phyloP scores from a whole-genome alignment of 2,329 filamentous ascomycete species.

The Didymella keratinophila region DNA sequence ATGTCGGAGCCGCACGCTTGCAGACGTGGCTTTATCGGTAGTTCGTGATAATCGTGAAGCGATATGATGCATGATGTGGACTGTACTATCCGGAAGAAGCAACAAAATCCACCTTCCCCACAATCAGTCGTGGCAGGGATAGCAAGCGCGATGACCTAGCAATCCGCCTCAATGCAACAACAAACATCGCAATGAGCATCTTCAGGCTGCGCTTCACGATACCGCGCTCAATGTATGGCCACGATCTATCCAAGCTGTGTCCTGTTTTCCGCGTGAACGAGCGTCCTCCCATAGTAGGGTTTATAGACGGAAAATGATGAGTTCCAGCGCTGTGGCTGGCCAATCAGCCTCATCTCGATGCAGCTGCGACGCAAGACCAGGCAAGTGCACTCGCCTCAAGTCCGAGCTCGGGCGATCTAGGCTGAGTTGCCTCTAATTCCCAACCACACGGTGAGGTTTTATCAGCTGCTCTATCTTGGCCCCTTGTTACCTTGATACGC shows the following conservation, averaged over 20 bases:
- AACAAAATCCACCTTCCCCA: constrained; percentile 24
- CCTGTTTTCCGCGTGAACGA: constrained; percentile 38
- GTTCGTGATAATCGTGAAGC: constrained; percentile 28
- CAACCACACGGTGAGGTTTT: constrained; percentile 34
- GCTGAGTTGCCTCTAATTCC: constrained; percentile 25
- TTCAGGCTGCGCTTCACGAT: constrained; percentile 11
- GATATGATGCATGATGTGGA: constrained; percentile 32
- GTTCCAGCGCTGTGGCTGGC: constrained; percentile 17
- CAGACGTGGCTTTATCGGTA: constrained; percentile 36
- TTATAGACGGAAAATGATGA: constrained; percentile 15
- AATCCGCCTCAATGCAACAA: constrained; percentile 15
- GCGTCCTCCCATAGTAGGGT: constrained; percentile 39
- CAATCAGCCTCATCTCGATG: constrained; percentile 33
- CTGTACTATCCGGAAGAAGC: constrained; percentile 22
- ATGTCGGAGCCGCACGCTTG: constrained; percentile 24
- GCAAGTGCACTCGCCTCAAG: constrained; percentile 18
- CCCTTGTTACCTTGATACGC: constrained; percentile 36
- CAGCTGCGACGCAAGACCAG: constrained; percentile 25
- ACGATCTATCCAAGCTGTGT: constrained; percentile 20
- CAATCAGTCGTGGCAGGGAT: constrained; percentile 18
- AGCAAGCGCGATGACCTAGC: constrained; percentile 21
- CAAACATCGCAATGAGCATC: constrained; percentile 17
- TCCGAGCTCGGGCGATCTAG: constrained; percentile 36
- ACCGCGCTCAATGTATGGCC: constrained; percentile 20
- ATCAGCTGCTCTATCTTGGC: constrained; percentile 41